Conservation (phyloP, 1,139 yeast genomes). For the Scheffersomyces parashehatae region DNA sequence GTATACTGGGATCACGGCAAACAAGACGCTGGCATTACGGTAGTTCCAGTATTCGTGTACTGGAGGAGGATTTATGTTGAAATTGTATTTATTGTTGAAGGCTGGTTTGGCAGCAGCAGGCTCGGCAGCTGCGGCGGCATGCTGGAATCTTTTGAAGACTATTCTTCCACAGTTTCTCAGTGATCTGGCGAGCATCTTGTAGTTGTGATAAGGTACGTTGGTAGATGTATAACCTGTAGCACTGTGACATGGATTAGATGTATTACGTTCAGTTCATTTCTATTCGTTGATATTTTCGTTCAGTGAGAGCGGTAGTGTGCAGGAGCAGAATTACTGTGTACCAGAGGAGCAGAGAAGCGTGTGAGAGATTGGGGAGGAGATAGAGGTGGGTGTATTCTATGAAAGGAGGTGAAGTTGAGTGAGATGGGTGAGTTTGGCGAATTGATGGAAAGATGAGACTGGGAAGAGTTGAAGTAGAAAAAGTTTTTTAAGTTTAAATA, state of each 20-base stretch:
- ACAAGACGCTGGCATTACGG: constrained; percentile 37
- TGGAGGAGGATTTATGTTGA: constrained; percentile 49
- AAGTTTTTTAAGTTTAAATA: too few relatives aligned
- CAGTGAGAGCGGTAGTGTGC: too few relatives aligned
- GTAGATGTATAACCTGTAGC: background rate
- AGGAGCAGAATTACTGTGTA: too few relatives aligned
- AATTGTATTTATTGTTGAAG: constrained; percentile 45
- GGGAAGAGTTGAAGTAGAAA: too few relatives aligned
- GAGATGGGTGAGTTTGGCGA: too few relatives aligned
- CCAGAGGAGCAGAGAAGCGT: too few relatives aligned
- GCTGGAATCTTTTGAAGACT: constrained; percentile 35
- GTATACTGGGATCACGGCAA: constrained; percentile 43
- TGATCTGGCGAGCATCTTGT: constrained; percentile 30
- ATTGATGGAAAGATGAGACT: too few relatives aligned
- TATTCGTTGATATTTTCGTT: background rate
- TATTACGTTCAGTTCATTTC: background rate
- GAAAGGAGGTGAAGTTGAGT: too few relatives aligned
- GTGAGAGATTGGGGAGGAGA: too few relatives aligned
- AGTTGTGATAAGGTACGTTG: background rate
- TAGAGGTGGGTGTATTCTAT: too few relatives aligned
- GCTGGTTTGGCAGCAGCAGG: constrained; percentile 24
- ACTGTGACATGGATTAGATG: too few relatives aligned
- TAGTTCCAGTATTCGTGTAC: constrained; percentile 50
- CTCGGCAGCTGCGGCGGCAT: constrained; percentile 23
- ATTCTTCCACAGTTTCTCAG: constrained; percentile 20